A percentile compares a stretch with the other conserved stretches of the same genome.
phyloP scores from a whole-genome alignment of 345 rosid genomes.

The Acer campestre region DNA sequence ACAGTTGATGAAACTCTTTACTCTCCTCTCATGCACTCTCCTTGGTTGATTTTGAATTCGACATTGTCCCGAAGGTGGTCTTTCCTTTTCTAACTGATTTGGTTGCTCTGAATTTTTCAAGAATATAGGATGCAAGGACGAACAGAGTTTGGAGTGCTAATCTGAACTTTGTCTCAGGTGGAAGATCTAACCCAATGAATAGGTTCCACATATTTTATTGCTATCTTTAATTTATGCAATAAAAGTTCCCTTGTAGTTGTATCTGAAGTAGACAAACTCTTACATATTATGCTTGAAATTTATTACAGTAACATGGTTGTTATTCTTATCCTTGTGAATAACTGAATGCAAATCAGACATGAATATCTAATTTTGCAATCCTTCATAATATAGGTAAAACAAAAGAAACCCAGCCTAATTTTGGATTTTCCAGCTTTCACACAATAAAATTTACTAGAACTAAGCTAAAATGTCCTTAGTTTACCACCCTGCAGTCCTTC shows the following conservation, averaged over 20 bases:
- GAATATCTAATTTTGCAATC: neutral
- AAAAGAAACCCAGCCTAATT: constrained; percentile 6
- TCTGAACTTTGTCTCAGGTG: neutral
- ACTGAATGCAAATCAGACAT: neutral
- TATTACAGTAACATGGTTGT: neutral
- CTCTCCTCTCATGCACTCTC: neutral
- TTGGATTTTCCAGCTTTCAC: constrained; percentile 15
- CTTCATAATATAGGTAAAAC: neutral
- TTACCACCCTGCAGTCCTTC: constrained; percentile 46
- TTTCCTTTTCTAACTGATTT: constrained; percentile 7
- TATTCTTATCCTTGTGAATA: neutral
- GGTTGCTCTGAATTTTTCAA: neutral
- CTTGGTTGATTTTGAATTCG: neutral
- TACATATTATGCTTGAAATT: neutral
- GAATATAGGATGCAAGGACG: neutral
- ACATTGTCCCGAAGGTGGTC: neutral
- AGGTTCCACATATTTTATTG: neutral
- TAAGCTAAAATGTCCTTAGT: constrained; percentile 24
- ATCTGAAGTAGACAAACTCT: neutral
- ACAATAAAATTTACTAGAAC: constrained; percentile 1
- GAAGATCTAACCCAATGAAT: neutral
- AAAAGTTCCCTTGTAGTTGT: neutral
- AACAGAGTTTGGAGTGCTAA: neutral
- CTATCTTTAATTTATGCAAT: neutral
- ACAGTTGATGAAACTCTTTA: neutral